Evolutionary conservation across 2,329 filamentous ascomycete species (phyloP).

Genomic region (Aspergillus fructus): DNA sequence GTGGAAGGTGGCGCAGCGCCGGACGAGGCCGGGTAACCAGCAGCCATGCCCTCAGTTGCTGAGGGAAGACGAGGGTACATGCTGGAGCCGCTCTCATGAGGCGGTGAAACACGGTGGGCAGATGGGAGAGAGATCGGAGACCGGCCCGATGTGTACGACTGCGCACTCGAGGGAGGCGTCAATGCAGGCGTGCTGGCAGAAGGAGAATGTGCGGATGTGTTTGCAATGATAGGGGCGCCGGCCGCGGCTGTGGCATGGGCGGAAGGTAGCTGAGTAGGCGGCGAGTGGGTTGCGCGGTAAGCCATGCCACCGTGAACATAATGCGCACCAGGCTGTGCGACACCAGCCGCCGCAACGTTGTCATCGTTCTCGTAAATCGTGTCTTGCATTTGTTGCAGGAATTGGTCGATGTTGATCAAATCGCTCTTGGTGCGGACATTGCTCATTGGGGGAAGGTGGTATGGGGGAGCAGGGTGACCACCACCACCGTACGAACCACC

Average conservation of each 20-base stretch:
- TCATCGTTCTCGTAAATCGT: slow-evolving; percentile 93
- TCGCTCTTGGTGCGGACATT: slow-evolving; percentile 92
- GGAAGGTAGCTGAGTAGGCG: slow-evolving; percentile 45
- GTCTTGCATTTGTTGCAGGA: slow-evolving; percentile 92
- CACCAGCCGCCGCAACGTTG: slow-evolving; percentile 73
- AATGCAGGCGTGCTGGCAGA: slow-evolving; percentile 59
- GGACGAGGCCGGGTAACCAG: slow-evolving; percentile 50
- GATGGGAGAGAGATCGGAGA: slow-evolving; percentile 58
- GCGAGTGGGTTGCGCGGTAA: slow-evolving; percentile 60
- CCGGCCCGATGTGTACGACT: slow-evolving; percentile 63
- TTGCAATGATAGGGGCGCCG: slow-evolving; percentile 40
- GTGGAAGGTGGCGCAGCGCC: slow-evolving; percentile 62
- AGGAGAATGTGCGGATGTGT: slow-evolving; percentile 43
- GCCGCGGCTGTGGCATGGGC: slow-evolving; percentile 41
- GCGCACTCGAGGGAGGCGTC: slow-evolving; percentile 61
- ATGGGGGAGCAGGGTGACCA: slow-evolving; percentile 70
- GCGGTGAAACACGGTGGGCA: slow-evolving; percentile 51
- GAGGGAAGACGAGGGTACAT: slow-evolving; percentile 66
- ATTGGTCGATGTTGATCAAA: slow-evolving; percentile 87
- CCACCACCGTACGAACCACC: slow-evolving; percentile 55
- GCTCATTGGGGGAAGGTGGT: slow-evolving; percentile 82
- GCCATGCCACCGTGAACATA: slow-evolving; percentile 55
- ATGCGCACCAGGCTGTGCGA: slow-evolving; percentile 72
- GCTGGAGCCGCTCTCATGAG: slow-evolving; percentile 47
- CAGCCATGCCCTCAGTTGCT: slow-evolving; percentile 56